A percentile compares a stretch with the other conserved stretches of the same genome.
These are phyloP conservation scores for Anaeramoeba flamelloides DNA, from an alignment of 78 protist species.

Conservation along the genomic window DNA sequence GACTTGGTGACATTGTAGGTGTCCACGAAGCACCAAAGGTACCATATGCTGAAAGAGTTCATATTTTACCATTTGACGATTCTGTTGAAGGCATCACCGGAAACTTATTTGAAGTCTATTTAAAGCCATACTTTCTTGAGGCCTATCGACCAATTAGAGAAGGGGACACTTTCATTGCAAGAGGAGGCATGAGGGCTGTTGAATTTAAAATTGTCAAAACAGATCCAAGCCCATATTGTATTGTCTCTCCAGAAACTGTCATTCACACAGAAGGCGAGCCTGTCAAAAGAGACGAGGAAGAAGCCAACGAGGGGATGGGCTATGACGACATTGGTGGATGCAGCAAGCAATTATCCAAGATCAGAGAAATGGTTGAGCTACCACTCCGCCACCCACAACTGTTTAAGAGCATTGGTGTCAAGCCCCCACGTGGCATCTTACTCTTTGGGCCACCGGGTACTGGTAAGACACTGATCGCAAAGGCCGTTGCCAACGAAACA, in stretches of 20 bases:
- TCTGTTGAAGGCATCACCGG: conserved; percentile 94
- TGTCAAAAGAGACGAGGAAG: conserved; percentile 95
- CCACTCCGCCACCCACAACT: conserved; percentile 99
- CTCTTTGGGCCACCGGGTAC: conserved; percentile 99
- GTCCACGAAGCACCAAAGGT: conserved; percentile 64
- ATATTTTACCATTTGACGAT: conserved; percentile 97
- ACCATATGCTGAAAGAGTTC: conserved; percentile 74
- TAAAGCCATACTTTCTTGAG: conserved; percentile 94
- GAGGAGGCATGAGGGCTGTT: conserved; percentile 97
- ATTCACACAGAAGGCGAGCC: conserved; percentile 99
- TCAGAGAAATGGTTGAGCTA: conserved; percentile 96
- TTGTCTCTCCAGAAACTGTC: conserved; percentile 86
- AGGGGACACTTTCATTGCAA: conserved; percentile 61
- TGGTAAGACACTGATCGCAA: conserved; percentile 99
- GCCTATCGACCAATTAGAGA: conserved; percentile 97
- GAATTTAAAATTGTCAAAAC: conserved; percentile 97
- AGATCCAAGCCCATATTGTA: conserved; percentile 76
- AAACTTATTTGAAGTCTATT: conserved; percentile 87
- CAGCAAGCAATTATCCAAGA: conserved; percentile 91
- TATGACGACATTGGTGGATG: conserved; percentile 99
- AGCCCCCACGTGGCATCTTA: conserved; percentile 74
- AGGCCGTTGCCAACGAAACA: conserved; percentile 99
- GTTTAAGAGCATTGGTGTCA: conserved; percentile 86
- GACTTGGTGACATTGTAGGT: conserved; percentile 85
- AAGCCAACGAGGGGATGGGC: conserved; percentile 56